Conservation (phyloP, 495 filamentous ascomycete genomes). For the Lindgomyces ingoldianus region DNA sequence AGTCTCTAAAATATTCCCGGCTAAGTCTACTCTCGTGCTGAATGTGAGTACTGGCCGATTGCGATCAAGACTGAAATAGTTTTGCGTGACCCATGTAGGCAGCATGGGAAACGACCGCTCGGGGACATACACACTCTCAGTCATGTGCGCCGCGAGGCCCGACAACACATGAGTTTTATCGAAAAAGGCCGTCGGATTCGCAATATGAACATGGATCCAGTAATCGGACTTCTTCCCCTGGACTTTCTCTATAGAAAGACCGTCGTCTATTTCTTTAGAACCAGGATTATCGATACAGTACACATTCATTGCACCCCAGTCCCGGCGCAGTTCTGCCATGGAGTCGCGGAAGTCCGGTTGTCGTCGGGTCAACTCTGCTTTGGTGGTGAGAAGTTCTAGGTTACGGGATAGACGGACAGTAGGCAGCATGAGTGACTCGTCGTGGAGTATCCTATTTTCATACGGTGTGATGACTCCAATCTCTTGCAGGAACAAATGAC, state of each 20-base stretch:
- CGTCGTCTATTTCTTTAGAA: constrained; percentile 86
- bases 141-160: constrained; percentile 63
- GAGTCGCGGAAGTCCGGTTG: constrained; percentile 48
- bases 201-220: constrained; percentile 89
- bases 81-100: constrained; percentile 55
- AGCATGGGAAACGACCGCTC: constrained; percentile 77
- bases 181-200: constrained; percentile 91
- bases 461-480: constrained; percentile 79
- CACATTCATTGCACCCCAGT: constrained; percentile 69
- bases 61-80: constrained; percentile 67
- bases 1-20: constrained; percentile 67
- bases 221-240: constrained; percentile 48
- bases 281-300: constrained; percentile 78
- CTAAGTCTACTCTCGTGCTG: constrained; percentile 66
- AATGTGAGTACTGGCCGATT: constrained; percentile 77
- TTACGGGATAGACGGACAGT: constrained; percentile 36
- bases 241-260: constrained; percentile 73
- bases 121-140: constrained; percentile 71
- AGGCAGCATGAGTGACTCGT: constrained; percentile 64
- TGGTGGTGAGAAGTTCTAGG: constrained; percentile 37
- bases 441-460: constrained; percentile 70
- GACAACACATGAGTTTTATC: constrained; percentile 57
- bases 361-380: constrained; percentile 20
- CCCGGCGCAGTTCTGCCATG: constrained; percentile 64
- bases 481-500: constrained; percentile 78